phyloP scores from a whole-genome alignment of 169 alveolate species.

The Plasmodium yoelii region DNA sequence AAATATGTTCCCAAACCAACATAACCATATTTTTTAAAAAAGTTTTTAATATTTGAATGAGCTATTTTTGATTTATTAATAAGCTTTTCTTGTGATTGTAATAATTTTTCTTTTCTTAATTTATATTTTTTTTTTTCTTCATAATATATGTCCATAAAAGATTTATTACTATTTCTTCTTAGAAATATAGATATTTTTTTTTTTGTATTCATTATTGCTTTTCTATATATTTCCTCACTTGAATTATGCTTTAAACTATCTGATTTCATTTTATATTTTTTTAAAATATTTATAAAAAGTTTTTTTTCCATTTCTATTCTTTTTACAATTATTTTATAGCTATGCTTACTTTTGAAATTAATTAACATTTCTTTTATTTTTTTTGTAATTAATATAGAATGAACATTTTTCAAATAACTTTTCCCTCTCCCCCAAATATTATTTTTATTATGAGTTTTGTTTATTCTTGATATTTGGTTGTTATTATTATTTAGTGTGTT shows the following conservation, averaged over 20 bases:
- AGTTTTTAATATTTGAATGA: conserved; percentile 40
- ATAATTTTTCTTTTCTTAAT: conserved; percentile 56
- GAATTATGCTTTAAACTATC: conserved; percentile 19
- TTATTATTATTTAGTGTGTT: not conserved
- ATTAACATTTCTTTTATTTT: conserved; percentile 43
- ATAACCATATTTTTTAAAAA: conserved; percentile 64
- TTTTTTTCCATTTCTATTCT: conserved; percentile 57
- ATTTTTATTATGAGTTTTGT: not conserved
- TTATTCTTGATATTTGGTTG: not conserved
- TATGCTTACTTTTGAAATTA: conserved; percentile 28
- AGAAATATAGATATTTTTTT: conserved; percentile 24
- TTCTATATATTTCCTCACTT: conserved; percentile 49
- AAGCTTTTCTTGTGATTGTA: conserved; percentile 29
- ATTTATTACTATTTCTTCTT: conserved; percentile 43
- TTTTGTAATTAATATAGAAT: conserved; percentile 46
- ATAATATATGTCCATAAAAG: conserved; percentile 46
- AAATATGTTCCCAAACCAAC: conserved; percentile 64
- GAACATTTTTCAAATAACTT: conserved; percentile 18
- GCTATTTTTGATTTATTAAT: conserved; percentile 41
- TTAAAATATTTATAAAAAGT: conserved; percentile 20
- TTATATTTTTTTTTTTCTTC: conserved; percentile 71
- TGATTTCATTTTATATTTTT: conserved; percentile 26
- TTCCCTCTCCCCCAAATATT: conserved; percentile 5
- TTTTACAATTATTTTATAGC: conserved; percentile 43
- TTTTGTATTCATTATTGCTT: conserved; percentile 45